These are phyloP conservation scores for Penicillium bovifimosum DNA, from an alignment of 495 filamentous ascomycete genomes.

Conservation along the genomic window DNA sequence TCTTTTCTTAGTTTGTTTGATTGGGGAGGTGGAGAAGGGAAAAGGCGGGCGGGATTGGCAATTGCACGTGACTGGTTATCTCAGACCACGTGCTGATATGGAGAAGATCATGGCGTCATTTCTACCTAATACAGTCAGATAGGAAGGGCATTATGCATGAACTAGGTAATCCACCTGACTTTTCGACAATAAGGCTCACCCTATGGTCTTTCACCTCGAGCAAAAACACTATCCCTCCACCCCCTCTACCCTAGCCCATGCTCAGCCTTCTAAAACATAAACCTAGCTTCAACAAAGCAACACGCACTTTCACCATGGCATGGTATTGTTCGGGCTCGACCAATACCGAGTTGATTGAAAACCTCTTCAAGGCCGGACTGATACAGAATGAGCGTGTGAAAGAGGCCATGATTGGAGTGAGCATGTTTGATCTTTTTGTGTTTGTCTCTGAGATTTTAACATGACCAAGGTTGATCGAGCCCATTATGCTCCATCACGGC, in stretches of 20 bases:
- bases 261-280: background rate
- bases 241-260: background rate
- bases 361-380: conserved; percentile 64
- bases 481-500: conserved; percentile 65
- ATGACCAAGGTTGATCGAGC: conserved; percentile 73
- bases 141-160: background rate
- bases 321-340: conserved; percentile 79
- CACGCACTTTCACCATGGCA: conserved; percentile 59
- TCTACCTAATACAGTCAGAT: background rate
- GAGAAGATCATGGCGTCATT: conserved; percentile 22
- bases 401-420: conserved; percentile 70
- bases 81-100: conserved; percentile 3
- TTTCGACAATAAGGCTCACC: background rate
- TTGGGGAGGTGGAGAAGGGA: no score
- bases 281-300: conserved; percentile 5
- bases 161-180: background rate
- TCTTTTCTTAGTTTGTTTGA: no score
- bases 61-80: conserved; percentile 5
- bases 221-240: background rate
- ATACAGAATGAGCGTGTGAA: conserved; percentile 68
- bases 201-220: background rate
- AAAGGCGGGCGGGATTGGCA: background rate
- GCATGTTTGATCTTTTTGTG: conserved; percentile 4
- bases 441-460: background rate
- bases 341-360: conserved; percentile 74